Evolutionary conservation across 495 filamentous ascomycete species (phyloP).

Genomic region (Clavariopsis aquatica): DNA sequence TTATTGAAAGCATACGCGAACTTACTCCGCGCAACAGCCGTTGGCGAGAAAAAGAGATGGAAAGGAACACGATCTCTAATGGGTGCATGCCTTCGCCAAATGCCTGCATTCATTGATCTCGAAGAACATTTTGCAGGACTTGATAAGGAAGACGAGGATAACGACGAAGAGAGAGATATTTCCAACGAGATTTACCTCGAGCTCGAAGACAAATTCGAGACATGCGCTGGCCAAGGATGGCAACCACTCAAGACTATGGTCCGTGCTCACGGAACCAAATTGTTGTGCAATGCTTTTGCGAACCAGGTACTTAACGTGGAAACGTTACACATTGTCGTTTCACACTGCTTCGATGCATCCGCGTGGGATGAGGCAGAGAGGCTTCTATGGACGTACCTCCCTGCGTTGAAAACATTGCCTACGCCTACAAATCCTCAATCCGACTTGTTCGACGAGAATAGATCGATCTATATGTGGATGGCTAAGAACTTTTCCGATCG

Average conservation of each 20-base stretch:
- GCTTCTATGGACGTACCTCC: conserved; percentile 22
- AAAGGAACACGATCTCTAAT: conserved; percentile 31
- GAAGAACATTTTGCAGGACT: conserved; percentile 30
- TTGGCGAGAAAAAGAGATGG: conserved; percentile 16
- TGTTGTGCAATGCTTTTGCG: conserved; percentile 32
- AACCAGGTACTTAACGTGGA: conserved; percentile 21
- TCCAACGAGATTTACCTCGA: conserved; percentile 31
- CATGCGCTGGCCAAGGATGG: conserved; percentile 25
- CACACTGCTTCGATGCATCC: conserved; percentile 18
- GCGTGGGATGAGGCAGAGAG: conserved; percentile 35
- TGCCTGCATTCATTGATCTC: conserved; percentile 34
- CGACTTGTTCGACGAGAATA: conserved; percentile 23
- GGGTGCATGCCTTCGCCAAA: conserved; percentile 26
- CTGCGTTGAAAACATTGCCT: conserved; percentile 17
- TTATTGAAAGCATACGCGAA: conserved; percentile 34
- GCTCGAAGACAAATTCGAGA: conserved; percentile 22
- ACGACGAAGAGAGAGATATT: conserved; percentile 30
- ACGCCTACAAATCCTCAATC: conserved; percentile 18
- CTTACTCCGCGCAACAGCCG: conserved; percentile 27
- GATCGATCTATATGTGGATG: conserved; percentile 22
- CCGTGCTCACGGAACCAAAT: conserved; percentile 28
- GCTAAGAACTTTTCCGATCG: conserved; percentile 18
- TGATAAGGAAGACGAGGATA: conserved; percentile 29
- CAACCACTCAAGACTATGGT: conserved; percentile 27
- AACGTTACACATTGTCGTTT: conserved; percentile 20